A percentile compares a stretch with the other conserved stretches of the same genome.
These are phyloP conservation scores for Botrytis pseudocinerea DNA, from an alignment of 2,329 filamentous ascomycete genomes.

Conservation along the genomic window DNA sequence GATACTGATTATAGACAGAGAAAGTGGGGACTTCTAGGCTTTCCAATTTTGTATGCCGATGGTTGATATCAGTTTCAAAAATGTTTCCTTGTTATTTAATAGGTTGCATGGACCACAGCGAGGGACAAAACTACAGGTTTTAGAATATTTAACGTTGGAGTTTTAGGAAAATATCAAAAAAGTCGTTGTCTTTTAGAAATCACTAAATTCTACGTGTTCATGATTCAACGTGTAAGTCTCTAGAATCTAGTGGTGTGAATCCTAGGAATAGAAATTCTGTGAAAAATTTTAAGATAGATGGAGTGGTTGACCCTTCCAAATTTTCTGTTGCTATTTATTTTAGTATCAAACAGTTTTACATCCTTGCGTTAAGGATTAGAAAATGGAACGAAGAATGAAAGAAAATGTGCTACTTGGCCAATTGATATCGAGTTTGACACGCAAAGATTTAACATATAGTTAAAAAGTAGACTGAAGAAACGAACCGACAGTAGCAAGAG, in stretches of 20 bases:
- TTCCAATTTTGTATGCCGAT: not conserved
- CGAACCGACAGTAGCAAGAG: no score
- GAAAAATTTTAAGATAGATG: no score
- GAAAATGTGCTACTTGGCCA: no score
- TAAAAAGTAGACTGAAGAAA: no score
- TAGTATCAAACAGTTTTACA: no score
- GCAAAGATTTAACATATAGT: no score
- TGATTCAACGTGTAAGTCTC: not conserved
- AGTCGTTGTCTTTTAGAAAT: not conserved
- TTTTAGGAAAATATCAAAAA: not conserved
- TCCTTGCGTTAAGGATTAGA: no score
- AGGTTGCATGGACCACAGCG: not conserved
- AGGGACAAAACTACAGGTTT: not conserved
- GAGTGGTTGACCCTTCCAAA: no score
- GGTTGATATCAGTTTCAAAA: not conserved
- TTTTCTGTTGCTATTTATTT: no score
- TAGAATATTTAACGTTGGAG: not conserved
- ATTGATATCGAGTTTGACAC: no score
- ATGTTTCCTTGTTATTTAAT: not conserved
- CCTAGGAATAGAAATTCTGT: not conserved
- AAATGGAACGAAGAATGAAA: no score
- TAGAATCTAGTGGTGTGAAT: not conserved
- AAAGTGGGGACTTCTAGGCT: not conserved
- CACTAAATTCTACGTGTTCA: not conserved
- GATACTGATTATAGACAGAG: not conserved